A percentile compares a stretch with the other conserved stretches of the same genome.
phyloP scores from a whole-genome alignment of 331 rosid species.

The Phaseolus coccineus region DNA sequence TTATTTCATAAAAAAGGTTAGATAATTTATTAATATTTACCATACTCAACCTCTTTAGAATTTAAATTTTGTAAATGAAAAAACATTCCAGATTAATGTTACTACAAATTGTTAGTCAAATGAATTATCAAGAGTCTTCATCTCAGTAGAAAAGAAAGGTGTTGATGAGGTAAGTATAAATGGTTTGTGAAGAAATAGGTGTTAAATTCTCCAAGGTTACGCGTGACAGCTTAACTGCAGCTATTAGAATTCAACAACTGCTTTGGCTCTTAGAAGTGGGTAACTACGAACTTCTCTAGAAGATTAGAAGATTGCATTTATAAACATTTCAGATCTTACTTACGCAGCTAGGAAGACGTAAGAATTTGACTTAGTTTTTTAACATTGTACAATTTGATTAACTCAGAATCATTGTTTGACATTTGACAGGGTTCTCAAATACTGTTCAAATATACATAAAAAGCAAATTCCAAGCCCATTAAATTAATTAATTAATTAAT shows the following conservation, averaged over 20 bases:
- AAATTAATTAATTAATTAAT: not conserved
- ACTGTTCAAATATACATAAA: not conserved
- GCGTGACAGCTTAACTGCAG: constrained; percentile 39
- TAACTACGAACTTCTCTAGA: constrained; percentile 1
- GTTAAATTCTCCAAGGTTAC: constrained; percentile 1
- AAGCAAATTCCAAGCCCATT: not conserved
- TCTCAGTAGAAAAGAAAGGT: too few relatives aligned
- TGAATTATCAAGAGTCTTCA: too few relatives aligned
- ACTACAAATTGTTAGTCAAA: too few relatives aligned
- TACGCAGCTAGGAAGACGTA: not conserved
- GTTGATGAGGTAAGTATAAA: not conserved
- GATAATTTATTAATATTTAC: too few relatives aligned
- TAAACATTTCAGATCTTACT: not conserved
- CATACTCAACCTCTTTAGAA: not conserved
- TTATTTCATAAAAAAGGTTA: too few relatives aligned
- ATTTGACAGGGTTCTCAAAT: not conserved
- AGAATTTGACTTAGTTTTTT: constrained; percentile 9
- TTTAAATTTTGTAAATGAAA: too few relatives aligned
- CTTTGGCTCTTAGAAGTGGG: constrained; percentile 7
- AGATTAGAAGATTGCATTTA: constrained; percentile 15
- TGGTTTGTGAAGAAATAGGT: too few relatives aligned
- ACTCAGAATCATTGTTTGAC: not conserved
- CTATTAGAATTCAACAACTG: constrained; percentile 35
- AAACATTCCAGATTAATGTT: too few relatives aligned
- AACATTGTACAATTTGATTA: not conserved